Base-by-base conservation (phyloP, 78 protist species). In the Dictyostelium purpureum region DNA sequence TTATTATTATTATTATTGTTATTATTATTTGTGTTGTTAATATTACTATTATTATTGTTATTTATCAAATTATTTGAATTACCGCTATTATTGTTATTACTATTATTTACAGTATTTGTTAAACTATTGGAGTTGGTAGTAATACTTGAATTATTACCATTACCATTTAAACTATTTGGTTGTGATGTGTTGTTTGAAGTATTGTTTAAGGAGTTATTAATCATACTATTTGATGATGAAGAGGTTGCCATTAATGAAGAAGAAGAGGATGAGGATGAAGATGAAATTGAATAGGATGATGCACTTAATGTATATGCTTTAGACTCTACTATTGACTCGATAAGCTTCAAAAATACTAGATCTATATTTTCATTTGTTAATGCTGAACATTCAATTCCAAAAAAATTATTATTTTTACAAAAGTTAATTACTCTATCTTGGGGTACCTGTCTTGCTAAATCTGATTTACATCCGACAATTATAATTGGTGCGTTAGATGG, bases 381-480 rank as follows among this genome's bases (percentile, higher is more conserved):
- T n/a, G 91, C 56, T 2, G 91, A 85, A 45, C 91, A 85, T 28
- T 85, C 91, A 28, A 85, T 59, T 10, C 82, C 81, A 31, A 73
- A 11, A 37, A 26, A 38, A 37, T 59, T 85, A 28, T 66, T 51
- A 31, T 59, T 40, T n/a, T 33, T 56, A 16, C 78, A 85, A 76
- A 76, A 85, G 1, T 26, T 35, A 42, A 31, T 19, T 33, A 85
- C 65, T 66, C 56, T 45, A 21, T 85, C 91, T 35, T 49, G 51
- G 10, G 67, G 38, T 2, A 75, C 52, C 14, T 56, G 71, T 35
- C 59, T 85, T 26, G 31, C 54, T 19, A 85, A 43, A 73, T 85
- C 91, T 1, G 77, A 73, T 73, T 85, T 85, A 59, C 91, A 85
- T 28, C 91, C 91, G 2, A 54, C 79, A 19, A 85, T 49, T 18